Evolutionary conservation across 169 alveolate species (phyloP).

Genomic region (Eimeria acervulina): DNA sequence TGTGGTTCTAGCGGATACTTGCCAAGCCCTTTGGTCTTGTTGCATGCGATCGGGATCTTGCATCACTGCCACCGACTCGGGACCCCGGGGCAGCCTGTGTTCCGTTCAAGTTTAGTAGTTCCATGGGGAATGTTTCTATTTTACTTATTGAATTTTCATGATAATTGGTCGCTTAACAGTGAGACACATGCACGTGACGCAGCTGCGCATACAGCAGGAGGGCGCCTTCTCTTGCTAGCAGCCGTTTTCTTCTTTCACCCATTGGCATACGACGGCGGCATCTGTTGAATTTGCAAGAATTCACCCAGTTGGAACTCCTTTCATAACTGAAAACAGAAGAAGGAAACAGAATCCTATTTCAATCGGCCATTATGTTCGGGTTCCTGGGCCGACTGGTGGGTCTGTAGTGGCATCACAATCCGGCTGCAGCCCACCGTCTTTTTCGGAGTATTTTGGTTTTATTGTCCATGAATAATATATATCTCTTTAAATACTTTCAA

Average conservation of each 20-base stretch:
- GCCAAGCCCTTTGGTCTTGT: no score
- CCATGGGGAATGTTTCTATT: background rate
- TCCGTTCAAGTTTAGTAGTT: background rate
- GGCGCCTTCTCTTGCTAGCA: background rate
- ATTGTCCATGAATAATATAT: background rate
- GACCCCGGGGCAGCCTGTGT: background rate
- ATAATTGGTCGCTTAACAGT: background rate
- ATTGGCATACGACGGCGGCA: background rate
- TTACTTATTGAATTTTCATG: background rate
- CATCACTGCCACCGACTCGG: conserved; percentile 51
- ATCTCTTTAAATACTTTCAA: no score
- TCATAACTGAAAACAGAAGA: background rate
- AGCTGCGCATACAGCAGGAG: background rate
- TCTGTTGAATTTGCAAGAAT: background rate
- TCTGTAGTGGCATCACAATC: background rate
- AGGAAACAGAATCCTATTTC: background rate
- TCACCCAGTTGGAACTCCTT: background rate
- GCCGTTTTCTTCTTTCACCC: background rate
- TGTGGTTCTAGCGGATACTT: no score
- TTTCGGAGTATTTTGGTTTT: background rate
- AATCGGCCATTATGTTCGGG: background rate
- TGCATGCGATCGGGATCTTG: conserved; percentile 51
- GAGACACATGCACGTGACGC: background rate
- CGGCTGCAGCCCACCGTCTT: background rate
- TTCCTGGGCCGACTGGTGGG: conserved; percentile 36